Base-by-base conservation (phyloP, 202 grass and related monocot genomes). In the Carex arenaria region DNA sequence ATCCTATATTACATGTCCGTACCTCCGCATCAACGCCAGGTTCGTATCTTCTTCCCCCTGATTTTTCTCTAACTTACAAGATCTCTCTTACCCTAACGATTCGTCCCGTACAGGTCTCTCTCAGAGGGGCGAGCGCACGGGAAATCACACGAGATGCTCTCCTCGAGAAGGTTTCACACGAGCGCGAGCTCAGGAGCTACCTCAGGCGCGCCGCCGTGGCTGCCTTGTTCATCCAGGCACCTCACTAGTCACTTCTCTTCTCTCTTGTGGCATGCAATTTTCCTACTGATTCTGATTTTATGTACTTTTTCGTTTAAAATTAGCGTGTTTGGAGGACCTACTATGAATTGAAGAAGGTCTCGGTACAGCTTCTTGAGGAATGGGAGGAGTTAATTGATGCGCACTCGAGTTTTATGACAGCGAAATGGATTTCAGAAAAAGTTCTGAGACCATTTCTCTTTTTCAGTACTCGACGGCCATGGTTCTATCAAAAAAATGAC, bases 361-460 rank as follows among this genome's bases (percentile, higher is more conserved):
- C 92, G 55, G 86, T 84, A 78, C 87, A 91, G 68, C 86, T 98
- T 55, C 86, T 81, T 57, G 84, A 89, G 85, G 90, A 93, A 53
- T 98, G 92, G 95, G 83, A 89, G 70, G 65, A 76, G 79, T 78
- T 90, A 79, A 60, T 88, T 84, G 90, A 87, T 80, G 64, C 84
- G 55, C 83, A 89, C 70, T 72, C 77, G 45, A 87, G 85, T 70
- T 67, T 79, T 32, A 85, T 91, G 64, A 89, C 87, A 68, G 82
- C 82, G 30, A 75, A 84, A 90, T 98, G 87, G 87, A 93, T 98
- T 83, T 98, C 90, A 59, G 91, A 89, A 66, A 85, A 89, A 62
- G 70, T 98, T 77, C 85, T 98, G 32, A 93, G 95, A 62, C 95
- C 92, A 31, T 98, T 98, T 93, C 87, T 98, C 80, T 98, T 98